Evolutionary conservation across 2,329 filamentous ascomycete genomes (phyloP), one percentile per base, ranked within the genome.

Genomic region (Xylaria sp.): DNA sequence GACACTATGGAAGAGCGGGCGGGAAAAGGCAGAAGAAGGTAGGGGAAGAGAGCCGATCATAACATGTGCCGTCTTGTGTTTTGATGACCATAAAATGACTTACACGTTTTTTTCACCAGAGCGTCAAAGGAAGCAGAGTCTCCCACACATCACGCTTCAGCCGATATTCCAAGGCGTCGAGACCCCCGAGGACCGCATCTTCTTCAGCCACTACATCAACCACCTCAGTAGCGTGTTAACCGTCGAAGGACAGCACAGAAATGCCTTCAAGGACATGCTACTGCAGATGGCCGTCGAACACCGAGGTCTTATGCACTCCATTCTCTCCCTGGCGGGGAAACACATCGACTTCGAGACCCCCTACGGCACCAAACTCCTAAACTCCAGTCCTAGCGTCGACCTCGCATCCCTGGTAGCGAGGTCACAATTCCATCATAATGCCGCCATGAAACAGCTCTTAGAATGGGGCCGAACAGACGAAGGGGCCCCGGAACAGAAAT

Each of bases 281-380:
- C 79, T 96, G 2, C 90, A 90, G 1, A 89, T 95, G 77, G 91
- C 92, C 2, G 85, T 90, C 48, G 81, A 87, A 61, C 88, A 96
- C 70, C 82, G 86, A 63, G 91, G 91, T 10, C 78, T 96, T 55
- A 96, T 96, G 91, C 92, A 96, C 72, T 94, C 91, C 9, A 85
- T 96, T 54, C 81, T 96, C 56, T 91, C 90, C 50, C 80, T 96
- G 7, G 90, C 91, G 44, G 90, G 90, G 66, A 91, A 87, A 61
- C 91, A 96, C 68, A 81, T 87, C 57, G 82, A 87, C 71, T 80
- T 80, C 62, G 78, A 80, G 3, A 81, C 83, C 0, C 79, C 82
- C 0, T 84, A 85, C 57, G 83, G 82, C 9, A 65, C 72, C 59
- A 83, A 81, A 52, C 69, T 86, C 3, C 72, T 87, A 4, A 74